These are phyloP conservation scores for Pleurotus salmoneostramineus DNA, from an alignment of 768 basidiomycete species.

Conservation along the genomic window DNA sequence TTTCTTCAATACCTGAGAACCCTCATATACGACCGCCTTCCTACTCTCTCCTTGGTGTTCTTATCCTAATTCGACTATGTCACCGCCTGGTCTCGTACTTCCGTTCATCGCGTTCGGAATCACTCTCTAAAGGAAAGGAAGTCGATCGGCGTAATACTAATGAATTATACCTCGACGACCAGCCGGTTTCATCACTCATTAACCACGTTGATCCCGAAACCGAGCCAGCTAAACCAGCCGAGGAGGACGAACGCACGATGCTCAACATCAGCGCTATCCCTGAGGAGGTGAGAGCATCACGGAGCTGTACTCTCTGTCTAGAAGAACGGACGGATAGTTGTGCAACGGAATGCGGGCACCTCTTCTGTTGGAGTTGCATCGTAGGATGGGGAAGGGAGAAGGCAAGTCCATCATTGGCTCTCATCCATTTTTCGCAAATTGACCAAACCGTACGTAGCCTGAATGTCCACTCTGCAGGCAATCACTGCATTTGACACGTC, in stretches of 20 bases:
- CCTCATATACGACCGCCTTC: slow-evolving; percentile 76
- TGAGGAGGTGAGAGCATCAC: slow-evolving; percentile 43
- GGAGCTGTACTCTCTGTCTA: slow-evolving; percentile 80
- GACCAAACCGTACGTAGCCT: slow-evolving; percentile 35
- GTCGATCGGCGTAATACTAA: slow-evolving; percentile 16
- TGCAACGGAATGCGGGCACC: slow-evolving; percentile 84
- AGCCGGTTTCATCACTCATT: slow-evolving; percentile 55
- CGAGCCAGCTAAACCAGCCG: slow-evolving; percentile 52
- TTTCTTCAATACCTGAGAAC: slow-evolving; percentile 70
- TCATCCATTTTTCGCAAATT: slow-evolving; percentile 7
- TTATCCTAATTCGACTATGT: slow-evolving; percentile 61
- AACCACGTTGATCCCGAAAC: slow-evolving; percentile 47
- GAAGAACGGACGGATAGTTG: slow-evolving; percentile 82
- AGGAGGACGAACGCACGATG: slow-evolving; percentile 67
- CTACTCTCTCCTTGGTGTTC: slow-evolving; percentile 79
- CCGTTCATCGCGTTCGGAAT: slow-evolving; percentile 20
- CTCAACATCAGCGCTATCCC: slow-evolving; percentile 59
- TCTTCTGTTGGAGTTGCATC: slow-evolving; percentile 90
- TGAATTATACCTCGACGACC: slow-evolving; percentile 53
- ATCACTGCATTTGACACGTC: slow-evolving; percentile 57
- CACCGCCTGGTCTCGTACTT: slow-evolving; percentile 54
- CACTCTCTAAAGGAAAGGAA: slow-evolving; percentile 28
- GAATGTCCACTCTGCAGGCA: slow-evolving; percentile 90
- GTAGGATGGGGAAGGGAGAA: slow-evolving; percentile 89
- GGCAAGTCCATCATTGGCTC: slow-evolving; percentile 31